Base-by-base conservation (phyloP, 2,329 filamentous ascomycete species). In the Xenoacremonium recifei region DNA sequence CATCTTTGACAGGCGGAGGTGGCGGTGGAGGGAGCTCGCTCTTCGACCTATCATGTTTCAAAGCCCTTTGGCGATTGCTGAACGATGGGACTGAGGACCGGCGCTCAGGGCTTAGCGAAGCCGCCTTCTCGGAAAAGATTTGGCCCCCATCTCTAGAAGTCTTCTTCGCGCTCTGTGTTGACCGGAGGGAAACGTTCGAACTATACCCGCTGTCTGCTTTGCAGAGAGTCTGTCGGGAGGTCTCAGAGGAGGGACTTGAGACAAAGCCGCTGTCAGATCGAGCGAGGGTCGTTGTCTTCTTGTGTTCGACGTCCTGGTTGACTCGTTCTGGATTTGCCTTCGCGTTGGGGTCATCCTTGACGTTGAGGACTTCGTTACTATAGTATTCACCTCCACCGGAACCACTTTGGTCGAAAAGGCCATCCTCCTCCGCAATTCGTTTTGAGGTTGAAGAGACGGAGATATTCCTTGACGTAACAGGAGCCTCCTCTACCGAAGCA, bases 151-250 rank as follows among this genome's bases (percentile, higher is more conserved):
- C 55, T 20, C 44, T 52, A 20, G 44, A 47, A 12, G 47, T 45
- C 18, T 54, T 53, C 34, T 46, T 55, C 35, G 55, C 63, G 39
- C 59, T 65, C 19, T 58, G 60, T n/a, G 76, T 68, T 1, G 79
- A 82, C 29, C 75, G 70, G 15, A 81, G 58, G 11, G 80, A 83
- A 4, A 77, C 65, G 51, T 75, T 81, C 6, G 79, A 83, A 52
- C 77, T 77, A 52, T 83, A 84, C 13, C 79, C 79, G 19, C 78
- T 82, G 53, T 83, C 79, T 29, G 76, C 72, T 47, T 80, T 80
- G 21, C 73, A 70, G n/a, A 79, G 61, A 5, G 72, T 61, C 40
- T 69, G 73, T 13, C 63, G 63, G 1, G 69, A 66, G 12, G 51
- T 60, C 37, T 71, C 67, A 4, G 69, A 70, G 2, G 65, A 66